Conservation (phyloP, 441 rosid genomes). For the Adansonia rubrostipa region DNA sequence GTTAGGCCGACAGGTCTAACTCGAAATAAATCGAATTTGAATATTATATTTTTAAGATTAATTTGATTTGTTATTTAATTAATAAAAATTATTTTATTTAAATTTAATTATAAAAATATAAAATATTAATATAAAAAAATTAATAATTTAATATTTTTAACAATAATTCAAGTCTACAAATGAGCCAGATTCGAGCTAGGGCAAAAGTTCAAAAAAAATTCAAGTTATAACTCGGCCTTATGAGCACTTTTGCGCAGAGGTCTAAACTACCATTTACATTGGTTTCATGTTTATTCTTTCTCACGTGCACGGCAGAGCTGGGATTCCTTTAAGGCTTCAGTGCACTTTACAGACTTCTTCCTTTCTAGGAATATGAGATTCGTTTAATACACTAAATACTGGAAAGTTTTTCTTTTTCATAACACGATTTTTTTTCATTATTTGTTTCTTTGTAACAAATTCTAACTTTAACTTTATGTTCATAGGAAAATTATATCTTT, state of each 20-base stretch:
- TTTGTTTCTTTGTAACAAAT: background rate
- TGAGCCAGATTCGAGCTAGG: too few relatives aligned
- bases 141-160: too few relatives aligned
- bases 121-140: too few relatives aligned
- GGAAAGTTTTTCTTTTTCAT: background rate
- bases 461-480: background rate
- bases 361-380: background rate
- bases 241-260: background rate
- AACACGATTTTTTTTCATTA: background rate
- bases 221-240: too few relatives aligned
- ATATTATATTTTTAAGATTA: too few relatives aligned
- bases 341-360: background rate
- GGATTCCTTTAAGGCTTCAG: background rate
- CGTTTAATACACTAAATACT: background rate
- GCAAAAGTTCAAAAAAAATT: too few relatives aligned
- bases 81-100: too few relatives aligned
- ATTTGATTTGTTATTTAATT: too few relatives aligned
- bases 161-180: too few relatives aligned
- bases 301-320: background rate
- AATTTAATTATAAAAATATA: too few relatives aligned
- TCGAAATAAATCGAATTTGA: too few relatives aligned
- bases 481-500: background rate
- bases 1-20: too few relatives aligned
- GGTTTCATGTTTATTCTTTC: slow-evolving; percentile 41
- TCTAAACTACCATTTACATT: slow-evolving; percentile 43